phyloP scores from a whole-genome alignment of 768 basidiomycete genomes.

The Lactarius vividus region DNA sequence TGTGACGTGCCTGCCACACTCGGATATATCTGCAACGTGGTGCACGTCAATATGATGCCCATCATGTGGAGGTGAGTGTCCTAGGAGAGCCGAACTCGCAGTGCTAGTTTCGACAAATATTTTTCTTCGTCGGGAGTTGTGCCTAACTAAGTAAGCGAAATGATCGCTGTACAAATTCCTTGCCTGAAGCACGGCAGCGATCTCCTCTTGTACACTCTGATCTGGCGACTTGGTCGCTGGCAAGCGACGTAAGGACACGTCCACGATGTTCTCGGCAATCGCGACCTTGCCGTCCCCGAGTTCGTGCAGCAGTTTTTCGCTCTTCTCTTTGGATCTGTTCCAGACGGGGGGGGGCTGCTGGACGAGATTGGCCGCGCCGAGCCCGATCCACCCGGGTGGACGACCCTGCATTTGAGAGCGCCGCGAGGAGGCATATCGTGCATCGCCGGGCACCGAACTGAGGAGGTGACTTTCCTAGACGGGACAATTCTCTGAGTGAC shows the following conservation, averaged over 20 bases:
- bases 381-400: slow-evolving; percentile 38
- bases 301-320: slow-evolving; percentile 55
- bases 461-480: slow-evolving; percentile 13
- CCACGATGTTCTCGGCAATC: slow-evolving; percentile 40
- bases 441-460: slow-evolving; percentile 8
- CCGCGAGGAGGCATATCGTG: slow-evolving; percentile 51
- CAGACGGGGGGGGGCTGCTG: slow-evolving; percentile 58
- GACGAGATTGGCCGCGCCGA: slow-evolving; percentile 47
- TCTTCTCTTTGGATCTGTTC: slow-evolving; percentile 68
- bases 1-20: slow-evolving; percentile 42
- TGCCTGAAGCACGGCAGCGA: slow-evolving; percentile 60
- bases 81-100: slow-evolving; percentile 43
- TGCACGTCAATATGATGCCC: slow-evolving; percentile 7
- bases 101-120: slow-evolving; percentile 88
- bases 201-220: slow-evolving; percentile 57
- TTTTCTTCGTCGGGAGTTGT: slow-evolving; percentile 46
- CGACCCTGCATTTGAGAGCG: slow-evolving; percentile 50
- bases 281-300: slow-evolving; percentile 55
- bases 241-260: slow-evolving; percentile 64
- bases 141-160: slow-evolving; percentile 27
- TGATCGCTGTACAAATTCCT: slow-evolving; percentile 11
- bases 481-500: slow-evolving; percentile 4
- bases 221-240: slow-evolving; percentile 68
- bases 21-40: slow-evolving; percentile 49
- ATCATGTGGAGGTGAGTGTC: too few species aligned